phyloP scores from a whole-genome alignment of 2,329 filamentous ascomycete genomes.

The Colletotrichum neosansevieriae region DNA sequence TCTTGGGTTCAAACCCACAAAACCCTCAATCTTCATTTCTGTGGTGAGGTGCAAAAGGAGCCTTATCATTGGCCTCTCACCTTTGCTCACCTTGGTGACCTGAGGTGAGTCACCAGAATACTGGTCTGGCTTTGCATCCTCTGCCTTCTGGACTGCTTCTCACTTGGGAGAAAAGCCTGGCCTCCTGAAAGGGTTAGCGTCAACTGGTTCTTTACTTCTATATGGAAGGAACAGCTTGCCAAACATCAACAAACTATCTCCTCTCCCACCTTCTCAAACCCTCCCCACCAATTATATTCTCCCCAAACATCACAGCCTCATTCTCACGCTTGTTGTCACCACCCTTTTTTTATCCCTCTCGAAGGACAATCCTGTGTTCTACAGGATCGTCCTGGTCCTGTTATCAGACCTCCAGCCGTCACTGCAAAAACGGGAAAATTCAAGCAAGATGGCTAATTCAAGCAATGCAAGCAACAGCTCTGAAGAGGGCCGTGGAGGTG shows the following conservation, averaged over 20 bases:
- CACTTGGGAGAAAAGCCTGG: background rate
- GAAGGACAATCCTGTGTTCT: background rate
- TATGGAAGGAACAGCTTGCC: conserved; percentile 14
- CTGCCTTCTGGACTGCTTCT: background rate
- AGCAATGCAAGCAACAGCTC: conserved; percentile 18
- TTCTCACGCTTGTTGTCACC: no score
- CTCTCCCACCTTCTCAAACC: background rate
- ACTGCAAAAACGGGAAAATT: background rate
- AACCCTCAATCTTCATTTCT: background rate
- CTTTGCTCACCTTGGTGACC: conserved; percentile 10
- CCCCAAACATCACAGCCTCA: no score
- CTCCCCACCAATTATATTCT: no score
- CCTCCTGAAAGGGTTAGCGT: background rate
- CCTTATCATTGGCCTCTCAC: conserved; percentile 8
- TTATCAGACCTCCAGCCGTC: background rate
- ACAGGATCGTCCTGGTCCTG: background rate
- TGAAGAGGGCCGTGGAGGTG: conserved; percentile 21
- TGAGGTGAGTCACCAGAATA: background rate
- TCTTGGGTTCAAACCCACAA: no score
- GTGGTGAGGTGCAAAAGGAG: background rate
- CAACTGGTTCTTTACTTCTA: background rate
- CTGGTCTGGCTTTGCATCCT: background rate
- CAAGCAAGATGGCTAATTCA: conserved; percentile 17
- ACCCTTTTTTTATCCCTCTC: background rate
- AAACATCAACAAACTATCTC: background rate